Percentiles rank a stretch among this genome's conserved stretches.
Evolutionary conservation across 495 filamentous ascomycete genomes (phyloP).

Genomic region (Talaromyces wortmannii): DNA sequence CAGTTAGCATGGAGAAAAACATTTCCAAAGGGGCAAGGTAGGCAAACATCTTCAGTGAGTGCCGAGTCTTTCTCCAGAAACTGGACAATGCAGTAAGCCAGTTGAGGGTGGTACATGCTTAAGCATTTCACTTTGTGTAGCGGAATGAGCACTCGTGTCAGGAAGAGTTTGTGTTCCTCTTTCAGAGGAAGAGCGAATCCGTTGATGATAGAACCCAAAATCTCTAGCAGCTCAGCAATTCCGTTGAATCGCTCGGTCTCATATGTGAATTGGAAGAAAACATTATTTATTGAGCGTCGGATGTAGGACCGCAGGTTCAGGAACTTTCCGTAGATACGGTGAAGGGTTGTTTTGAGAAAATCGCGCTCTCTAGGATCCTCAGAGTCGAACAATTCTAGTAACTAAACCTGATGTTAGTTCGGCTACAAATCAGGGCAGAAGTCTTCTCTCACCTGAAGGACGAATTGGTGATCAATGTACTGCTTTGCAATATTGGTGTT

Average conservation of each 20-base stretch:
- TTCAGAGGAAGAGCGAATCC: constrained; percentile 96
- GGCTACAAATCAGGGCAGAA: neutral
- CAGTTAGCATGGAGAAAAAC: constrained; percentile 1
- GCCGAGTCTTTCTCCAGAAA: constrained; percentile 98
- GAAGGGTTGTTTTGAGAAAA: constrained; percentile 96
- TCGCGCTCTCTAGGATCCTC: constrained; percentile 96
- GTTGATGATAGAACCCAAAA: constrained; percentile 98
- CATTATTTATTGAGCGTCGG: constrained; percentile 97
- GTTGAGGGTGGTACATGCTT: constrained; percentile 99
- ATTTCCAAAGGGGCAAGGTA: neutral
- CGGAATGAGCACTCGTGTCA: constrained; percentile 87
- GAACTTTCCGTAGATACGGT: constrained; percentile 99
- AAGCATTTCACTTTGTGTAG: constrained; percentile 97
- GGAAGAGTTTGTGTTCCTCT: constrained; percentile 97
- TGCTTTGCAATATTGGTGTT: constrained; percentile 99
- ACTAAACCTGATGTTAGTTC: constrained; percentile 28
- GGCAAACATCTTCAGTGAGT: constrained; percentile 84
- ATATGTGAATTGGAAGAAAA: constrained; percentile 99
- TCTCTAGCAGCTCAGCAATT: constrained; percentile 93
- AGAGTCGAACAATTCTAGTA: constrained; percentile 98
- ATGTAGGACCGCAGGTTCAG: constrained; percentile 96
- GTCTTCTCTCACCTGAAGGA: constrained; percentile 63
- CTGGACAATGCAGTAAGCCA: constrained; percentile 98
- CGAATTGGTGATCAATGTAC: constrained; percentile 97
- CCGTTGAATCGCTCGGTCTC: constrained; percentile 99